Evolutionary conservation across 140 eudicot genomes (phyloP).

Genomic region (Flaveria floridana): DNA sequence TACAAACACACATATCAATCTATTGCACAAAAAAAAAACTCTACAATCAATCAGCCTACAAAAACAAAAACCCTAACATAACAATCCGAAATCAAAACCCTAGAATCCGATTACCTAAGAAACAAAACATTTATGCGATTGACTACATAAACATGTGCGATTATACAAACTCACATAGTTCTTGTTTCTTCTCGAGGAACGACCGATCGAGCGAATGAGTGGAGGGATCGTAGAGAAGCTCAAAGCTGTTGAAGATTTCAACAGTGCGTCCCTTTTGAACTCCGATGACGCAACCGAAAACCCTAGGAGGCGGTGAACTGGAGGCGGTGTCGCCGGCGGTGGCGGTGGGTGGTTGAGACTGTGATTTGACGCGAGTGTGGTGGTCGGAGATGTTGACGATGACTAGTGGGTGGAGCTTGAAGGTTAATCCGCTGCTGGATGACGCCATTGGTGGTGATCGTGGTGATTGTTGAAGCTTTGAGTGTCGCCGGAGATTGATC

Average conservation of each 20-base stretch:
- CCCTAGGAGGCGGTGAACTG: conserved; percentile 48
- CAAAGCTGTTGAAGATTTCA: conserved; percentile 97
- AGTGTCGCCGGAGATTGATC: conserved; percentile 21
- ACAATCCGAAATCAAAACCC: conserved; percentile 24
- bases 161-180: conserved; percentile 58
- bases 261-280: conserved; percentile 90
- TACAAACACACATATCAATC: neutral
- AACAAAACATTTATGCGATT: neutral
- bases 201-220: conserved; percentile 77
- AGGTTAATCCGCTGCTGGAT: conserved; percentile 86
- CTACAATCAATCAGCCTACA: neutral
- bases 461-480: conserved; percentile 7
- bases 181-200: conserved; percentile 85
- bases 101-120: neutral
- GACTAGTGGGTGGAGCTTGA: conserved; percentile 93
- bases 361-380: conserved; percentile 83
- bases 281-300: conserved; percentile 89
- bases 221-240: conserved; percentile 64
- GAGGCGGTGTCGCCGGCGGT: conserved; percentile 40
- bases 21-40: neutral
- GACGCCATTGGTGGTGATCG: conserved; percentile 51
- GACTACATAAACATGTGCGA: neutral
- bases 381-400: conserved; percentile 95
- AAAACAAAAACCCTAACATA: conserved; percentile 14
- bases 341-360: conserved; percentile 46